Conservation (phyloP, 192 early-diverging fungal genomes). For the Mortierella claussenii region DNA sequence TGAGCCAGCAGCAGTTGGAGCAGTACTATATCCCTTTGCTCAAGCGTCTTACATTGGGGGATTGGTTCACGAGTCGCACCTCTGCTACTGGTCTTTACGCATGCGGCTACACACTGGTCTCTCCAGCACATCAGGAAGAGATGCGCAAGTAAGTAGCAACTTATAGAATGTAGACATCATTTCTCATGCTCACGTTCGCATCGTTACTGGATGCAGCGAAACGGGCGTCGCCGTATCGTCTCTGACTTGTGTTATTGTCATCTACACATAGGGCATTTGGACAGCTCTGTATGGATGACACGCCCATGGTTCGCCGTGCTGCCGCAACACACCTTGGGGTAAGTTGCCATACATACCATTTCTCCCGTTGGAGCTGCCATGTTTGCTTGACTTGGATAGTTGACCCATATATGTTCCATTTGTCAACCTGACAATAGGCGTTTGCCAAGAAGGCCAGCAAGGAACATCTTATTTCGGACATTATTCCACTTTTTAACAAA, state of each 20-base stretch:
- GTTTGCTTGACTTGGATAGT: too few relatives aligned
- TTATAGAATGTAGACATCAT: too few relatives aligned
- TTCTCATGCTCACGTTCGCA: too few relatives aligned
- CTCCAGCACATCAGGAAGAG: constrained; percentile 83
- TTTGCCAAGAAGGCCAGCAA: constrained; percentile 76
- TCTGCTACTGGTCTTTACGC: constrained; percentile 95
- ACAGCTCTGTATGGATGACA: constrained; percentile 91
- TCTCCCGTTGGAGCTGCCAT: too few relatives aligned
- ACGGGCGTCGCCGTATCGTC: too few relatives aligned
- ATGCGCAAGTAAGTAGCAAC: constrained; percentile 75
- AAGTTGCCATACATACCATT: constrained; percentile 32
- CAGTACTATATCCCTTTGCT: constrained; percentile 92
- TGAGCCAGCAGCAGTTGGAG: constrained; percentile 87
- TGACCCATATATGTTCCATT: too few relatives aligned
- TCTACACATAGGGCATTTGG: constrained; percentile 68
- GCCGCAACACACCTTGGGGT: constrained; percentile 87
- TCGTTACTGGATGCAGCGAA: too few relatives aligned
- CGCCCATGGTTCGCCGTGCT: constrained; percentile 98
- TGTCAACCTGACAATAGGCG: too few relatives aligned
- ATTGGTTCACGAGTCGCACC: constrained; percentile 98
- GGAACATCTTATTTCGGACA: constrained; percentile 84
- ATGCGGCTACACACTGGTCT: constrained; percentile 77
- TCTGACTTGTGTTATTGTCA: too few relatives aligned
- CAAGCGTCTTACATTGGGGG: constrained; percentile 89
- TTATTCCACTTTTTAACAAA: constrained; percentile 88